A percentile compares a stretch with the other conserved stretches of the same genome.
These are phyloP conservation scores for Protoeuglena noctilucae DNA, from an alignment of 139 green algal genomes.

Conservation along the genomic window DNA sequence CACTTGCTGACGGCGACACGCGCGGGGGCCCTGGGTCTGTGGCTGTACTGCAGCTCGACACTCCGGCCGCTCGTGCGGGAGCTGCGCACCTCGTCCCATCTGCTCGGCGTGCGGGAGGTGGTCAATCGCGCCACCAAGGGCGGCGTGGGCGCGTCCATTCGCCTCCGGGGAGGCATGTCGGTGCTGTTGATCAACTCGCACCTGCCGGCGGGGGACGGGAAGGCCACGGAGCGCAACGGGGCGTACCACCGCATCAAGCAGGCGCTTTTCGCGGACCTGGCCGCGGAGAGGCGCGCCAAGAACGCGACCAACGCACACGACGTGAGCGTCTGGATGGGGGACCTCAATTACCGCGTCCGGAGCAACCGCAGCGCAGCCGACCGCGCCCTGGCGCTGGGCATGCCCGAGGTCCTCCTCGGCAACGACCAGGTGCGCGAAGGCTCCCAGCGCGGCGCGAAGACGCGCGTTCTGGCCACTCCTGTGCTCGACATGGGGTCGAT, in stretches of 20 bases:
- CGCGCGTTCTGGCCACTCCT: too few species aligned
- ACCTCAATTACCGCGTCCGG: conserved; percentile 18
- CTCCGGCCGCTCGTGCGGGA: background rate
- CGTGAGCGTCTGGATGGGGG: conserved; percentile 10
- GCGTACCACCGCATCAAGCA: conserved; percentile 4
- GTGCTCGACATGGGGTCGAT: too few species aligned
- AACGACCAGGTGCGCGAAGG: conserved; percentile 22
- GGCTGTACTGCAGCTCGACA: background rate
- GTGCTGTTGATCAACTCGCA: conserved; percentile 15
- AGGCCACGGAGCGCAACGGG: conserved; percentile 9
- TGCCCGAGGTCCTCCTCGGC: conserved; percentile 9
- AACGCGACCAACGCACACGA: conserved; percentile 1
- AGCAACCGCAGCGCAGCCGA: conserved; percentile 11
- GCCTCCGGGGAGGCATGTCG: background rate
- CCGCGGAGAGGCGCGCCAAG: background rate
- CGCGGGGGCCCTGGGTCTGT: background rate
- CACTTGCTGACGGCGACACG: background rate
- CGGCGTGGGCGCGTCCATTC: conserved; percentile 6
- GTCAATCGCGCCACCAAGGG: conserved; percentile 13
- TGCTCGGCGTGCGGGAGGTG: conserved; percentile 5
- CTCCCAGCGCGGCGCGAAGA: too few species aligned
- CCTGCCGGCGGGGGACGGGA: conserved; percentile 9
- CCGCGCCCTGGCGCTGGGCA: background rate
- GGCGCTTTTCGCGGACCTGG: conserved; percentile 3
- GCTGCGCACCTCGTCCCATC: conserved; percentile 1